phyloP scores from a whole-genome alignment of 495 filamentous ascomycete species.

The Chaetomium tenue region DNA sequence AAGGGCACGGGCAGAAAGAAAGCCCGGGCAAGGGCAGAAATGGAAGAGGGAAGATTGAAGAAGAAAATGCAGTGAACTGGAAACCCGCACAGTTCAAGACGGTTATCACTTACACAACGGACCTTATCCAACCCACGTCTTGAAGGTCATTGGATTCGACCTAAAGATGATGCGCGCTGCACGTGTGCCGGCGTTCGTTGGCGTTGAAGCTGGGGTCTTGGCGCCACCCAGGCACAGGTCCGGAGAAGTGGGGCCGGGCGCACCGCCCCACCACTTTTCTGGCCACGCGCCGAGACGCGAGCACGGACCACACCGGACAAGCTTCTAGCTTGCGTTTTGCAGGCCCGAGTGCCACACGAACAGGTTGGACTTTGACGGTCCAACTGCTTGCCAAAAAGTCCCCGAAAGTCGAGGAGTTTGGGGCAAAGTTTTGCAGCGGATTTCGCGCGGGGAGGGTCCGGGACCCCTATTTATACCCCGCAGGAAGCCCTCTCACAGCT shows the following conservation, averaged over 20 bases:
- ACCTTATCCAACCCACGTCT: not conserved
- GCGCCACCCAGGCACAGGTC: not conserved
- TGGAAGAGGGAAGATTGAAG: not conserved
- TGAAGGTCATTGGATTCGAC: not conserved
- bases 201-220: slow-evolving; percentile 16
- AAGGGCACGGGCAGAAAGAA: not conserved
- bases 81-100: not conserved
- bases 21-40: not conserved
- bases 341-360: slow-evolving; percentile 5
- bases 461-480: slow-evolving; percentile 21
- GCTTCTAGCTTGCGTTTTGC: not conserved
- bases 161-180: not conserved
- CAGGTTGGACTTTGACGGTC: not conserved
- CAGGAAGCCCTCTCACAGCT: slow-evolving; percentile 4
- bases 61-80: not conserved
- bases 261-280: not conserved
- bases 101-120: not conserved
- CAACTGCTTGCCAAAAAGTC: not conserved
- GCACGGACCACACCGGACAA: slow-evolving; percentile 12
- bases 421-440: slow-evolving; percentile 9
- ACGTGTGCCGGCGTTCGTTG: not conserved
- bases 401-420: slow-evolving; percentile 9
- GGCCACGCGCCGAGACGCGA: slow-evolving; percentile 13
- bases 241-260: slow-evolving; percentile 12
- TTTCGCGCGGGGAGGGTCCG: slow-evolving; percentile 4